These are phyloP conservation scores for Cryphonectria carpinicola DNA, from an alignment of 2,329 filamentous ascomycete species.

Conservation along the genomic window DNA sequence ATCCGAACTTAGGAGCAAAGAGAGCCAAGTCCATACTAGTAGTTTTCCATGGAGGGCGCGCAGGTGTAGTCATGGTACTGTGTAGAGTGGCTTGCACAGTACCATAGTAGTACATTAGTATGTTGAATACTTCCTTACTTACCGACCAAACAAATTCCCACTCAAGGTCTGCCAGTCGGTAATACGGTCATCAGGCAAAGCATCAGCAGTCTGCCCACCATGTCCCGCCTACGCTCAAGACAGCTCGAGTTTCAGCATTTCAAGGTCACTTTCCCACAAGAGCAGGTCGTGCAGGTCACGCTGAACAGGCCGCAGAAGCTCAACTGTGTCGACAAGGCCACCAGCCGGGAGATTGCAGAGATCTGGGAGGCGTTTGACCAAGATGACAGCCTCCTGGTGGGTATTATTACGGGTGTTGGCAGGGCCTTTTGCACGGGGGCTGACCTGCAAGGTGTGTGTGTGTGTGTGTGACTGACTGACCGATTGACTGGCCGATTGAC, in stretches of 20 bases:
- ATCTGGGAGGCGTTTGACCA: constrained; percentile 57
- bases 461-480: not conserved
- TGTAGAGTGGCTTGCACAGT: not conserved
- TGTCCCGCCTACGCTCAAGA: constrained; percentile 24
- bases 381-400: constrained; percentile 60
- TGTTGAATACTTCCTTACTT: not conserved
- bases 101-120: not conserved
- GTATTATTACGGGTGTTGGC: constrained; percentile 64
- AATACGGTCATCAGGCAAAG: not conserved
- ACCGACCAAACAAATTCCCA: not conserved
- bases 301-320: constrained; percentile 58
- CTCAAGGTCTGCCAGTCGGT: not conserved
- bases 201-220: constrained; percentile 4
- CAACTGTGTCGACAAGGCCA: constrained; percentile 55
- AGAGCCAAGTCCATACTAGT: not conserved
- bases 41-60: not conserved
- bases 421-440: constrained; percentile 68
- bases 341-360: constrained; percentile 50
- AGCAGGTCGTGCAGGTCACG: constrained; percentile 38
- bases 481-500: not conserved
- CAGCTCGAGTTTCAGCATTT: constrained; percentile 30
- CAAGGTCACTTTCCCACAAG: constrained; percentile 27
- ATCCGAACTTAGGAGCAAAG: not conserved
- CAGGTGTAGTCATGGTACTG: not conserved
- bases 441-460: constrained; percentile 55